A percentile compares a stretch with the other conserved stretches of the same genome.
Evolutionary conservation across 306 rosid genomes (phyloP).

Genomic region (Vicia sativa): DNA sequence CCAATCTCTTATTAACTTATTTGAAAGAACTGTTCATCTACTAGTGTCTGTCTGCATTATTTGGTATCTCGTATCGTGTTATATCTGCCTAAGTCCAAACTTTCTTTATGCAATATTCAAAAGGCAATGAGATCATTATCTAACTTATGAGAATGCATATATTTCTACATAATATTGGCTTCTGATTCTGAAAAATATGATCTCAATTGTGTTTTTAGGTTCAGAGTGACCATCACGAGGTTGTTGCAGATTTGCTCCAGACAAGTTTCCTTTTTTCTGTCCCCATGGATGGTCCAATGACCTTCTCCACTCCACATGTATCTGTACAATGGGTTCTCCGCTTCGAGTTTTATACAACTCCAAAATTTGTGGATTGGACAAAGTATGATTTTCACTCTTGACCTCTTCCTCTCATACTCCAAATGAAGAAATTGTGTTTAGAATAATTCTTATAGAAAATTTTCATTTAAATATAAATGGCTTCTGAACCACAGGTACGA

Average conservation of each 20-base stretch:
- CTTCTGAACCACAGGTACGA: constrained; percentile 67
- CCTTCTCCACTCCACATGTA: constrained; percentile 91
- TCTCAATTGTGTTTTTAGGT: constrained; percentile 58
- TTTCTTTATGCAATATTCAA: neutral
- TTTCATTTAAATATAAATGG: constrained; percentile 16
- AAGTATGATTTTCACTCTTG: constrained; percentile 51
- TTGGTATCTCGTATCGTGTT: neutral
- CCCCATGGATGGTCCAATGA: constrained; percentile 99
- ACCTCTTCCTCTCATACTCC: constrained; percentile 1
- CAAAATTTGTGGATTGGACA: constrained; percentile 83
- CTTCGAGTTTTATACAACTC: constrained; percentile 92
- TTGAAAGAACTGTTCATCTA: neutral
- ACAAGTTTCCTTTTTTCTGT: constrained; percentile 97
- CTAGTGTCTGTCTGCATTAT: neutral
- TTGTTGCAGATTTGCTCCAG: constrained; percentile 91
- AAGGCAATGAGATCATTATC: neutral
- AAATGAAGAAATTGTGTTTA: constrained; percentile 20
- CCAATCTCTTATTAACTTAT: constrained; percentile 13
- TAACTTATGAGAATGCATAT: constrained; percentile 11
- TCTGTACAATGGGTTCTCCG: constrained; percentile 96
- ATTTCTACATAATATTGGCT: constrained; percentile 24
- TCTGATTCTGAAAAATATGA: constrained; percentile 35
- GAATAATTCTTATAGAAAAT: constrained; percentile 15
- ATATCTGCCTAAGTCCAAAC: neutral
- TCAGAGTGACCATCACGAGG: constrained; percentile 96